phyloP scores from a whole-genome alignment of 2,329 filamentous ascomycete genomes.

The Trichoderma sp. region DNA sequence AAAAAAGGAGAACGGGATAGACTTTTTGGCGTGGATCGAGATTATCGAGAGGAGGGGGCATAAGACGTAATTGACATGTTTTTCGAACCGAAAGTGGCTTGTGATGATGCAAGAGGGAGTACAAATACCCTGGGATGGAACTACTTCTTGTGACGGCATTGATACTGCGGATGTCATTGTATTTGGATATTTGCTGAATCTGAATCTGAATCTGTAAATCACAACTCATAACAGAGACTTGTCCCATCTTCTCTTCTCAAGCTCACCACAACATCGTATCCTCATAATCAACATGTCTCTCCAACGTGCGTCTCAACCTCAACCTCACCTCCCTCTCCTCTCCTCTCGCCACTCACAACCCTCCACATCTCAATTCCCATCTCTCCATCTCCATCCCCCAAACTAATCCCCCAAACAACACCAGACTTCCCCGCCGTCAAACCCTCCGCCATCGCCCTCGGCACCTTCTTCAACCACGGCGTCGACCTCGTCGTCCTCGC shows the following conservation, averaged over 20 bases:
- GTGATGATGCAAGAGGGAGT: conserved; percentile 4
- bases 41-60: background rate
- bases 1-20: background rate
- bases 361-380: background rate
- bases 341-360: background rate
- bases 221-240: background rate
- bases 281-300: conserved; percentile 51
- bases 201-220: background rate
- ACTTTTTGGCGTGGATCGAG: conserved; percentile 10
- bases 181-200: background rate
- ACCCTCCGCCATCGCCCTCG: conserved; percentile 95
- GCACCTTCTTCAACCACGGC: conserved; percentile 92
- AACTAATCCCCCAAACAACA: background rate
- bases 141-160: background rate
- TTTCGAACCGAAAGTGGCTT: background rate
- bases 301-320: conserved; percentile 47
- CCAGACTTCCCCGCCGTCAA: conserved; percentile 73
- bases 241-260: background rate
- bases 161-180: background rate
- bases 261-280: background rate
- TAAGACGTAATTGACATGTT: conserved; percentile 9
- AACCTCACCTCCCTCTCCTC: conserved; percentile 9
- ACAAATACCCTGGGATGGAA: conserved; percentile 19
- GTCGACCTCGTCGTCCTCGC: conserved; percentile 82
- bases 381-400: background rate